Evolutionary conservation across 192 early-diverging fungal species (phyloP).

Genomic region (Gryganskiella cystojenkinii): DNA sequence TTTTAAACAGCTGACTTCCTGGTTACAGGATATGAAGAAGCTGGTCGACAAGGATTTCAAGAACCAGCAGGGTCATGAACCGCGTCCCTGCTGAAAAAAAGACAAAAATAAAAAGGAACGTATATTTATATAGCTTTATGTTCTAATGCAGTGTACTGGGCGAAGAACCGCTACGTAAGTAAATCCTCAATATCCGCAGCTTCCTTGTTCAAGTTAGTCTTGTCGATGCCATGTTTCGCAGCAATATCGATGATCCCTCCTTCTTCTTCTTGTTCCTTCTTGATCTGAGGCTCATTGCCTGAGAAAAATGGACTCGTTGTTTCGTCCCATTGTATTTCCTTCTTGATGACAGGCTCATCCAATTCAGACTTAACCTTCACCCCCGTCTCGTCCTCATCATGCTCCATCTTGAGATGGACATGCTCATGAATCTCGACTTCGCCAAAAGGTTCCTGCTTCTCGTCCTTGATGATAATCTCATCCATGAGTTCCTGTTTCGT

Average conservation of each 20-base stretch:
- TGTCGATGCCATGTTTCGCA: constrained; percentile 2
- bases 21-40: neutral
- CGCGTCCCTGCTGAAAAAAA: neutral
- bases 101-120: neutral
- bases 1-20: constrained; percentile 8
- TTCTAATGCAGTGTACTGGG: too few species aligned
- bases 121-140: too few species aligned
- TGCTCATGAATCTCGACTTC: constrained; percentile 24
- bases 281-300: neutral
- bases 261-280: neutral
- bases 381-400: neutral
- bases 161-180: neutral
- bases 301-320: constrained; percentile 5
- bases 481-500: constrained; percentile 3
- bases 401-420: constrained; percentile 12
- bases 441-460: constrained; percentile 21
- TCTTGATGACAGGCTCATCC: constrained; percentile 1
- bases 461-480: constrained; percentile 1
- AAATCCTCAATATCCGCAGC: constrained; percentile 41
- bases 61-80: neutral
- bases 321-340: constrained; percentile 2
- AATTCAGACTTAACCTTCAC: neutral
- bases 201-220: constrained; percentile 11
- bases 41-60: neutral
- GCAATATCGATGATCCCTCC: neutral